phyloP scores from a whole-genome alignment of 306 rosid species.

The Glycine soja region DNA sequence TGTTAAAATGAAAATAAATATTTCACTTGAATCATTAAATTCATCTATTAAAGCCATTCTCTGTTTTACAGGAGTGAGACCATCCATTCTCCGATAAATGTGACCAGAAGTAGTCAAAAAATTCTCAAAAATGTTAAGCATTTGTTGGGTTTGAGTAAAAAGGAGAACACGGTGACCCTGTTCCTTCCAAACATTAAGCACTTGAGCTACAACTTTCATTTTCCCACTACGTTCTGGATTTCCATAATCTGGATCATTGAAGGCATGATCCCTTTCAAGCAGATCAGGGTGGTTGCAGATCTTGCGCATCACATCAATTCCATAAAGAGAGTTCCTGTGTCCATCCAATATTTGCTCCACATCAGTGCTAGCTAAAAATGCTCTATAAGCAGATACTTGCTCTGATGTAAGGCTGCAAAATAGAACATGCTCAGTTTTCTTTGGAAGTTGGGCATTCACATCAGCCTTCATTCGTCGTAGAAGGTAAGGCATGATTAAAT shows the following conservation, averaged over 20 bases:
- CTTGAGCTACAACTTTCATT: constrained; percentile 94
- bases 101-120: constrained; percentile 67
- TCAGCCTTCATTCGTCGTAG: constrained; percentile 98
- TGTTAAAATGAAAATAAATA: constrained; percentile 88
- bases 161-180: constrained; percentile 98
- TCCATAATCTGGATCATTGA: constrained; percentile 85
- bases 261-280: constrained; percentile 94
- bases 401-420: constrained; percentile 92
- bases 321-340: constrained; percentile 81
- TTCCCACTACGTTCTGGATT: constrained; percentile 95
- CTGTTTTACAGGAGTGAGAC: constrained; percentile 85
- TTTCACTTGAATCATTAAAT: constrained; percentile 78
- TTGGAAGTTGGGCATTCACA: constrained; percentile 92
- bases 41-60: constrained; percentile 99
- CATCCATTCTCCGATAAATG: constrained; percentile 91
- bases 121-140: constrained; percentile 90
- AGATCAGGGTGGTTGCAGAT: constrained; percentile 99
- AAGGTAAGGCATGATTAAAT: constrained; percentile 96
- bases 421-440: constrained; percentile 96
- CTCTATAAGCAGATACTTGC: constrained; percentile 90
- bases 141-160: constrained; percentile 90
- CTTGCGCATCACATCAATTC: constrained; percentile 97
- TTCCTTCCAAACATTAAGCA: constrained; percentile 95
- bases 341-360: constrained; percentile 95
- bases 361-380: constrained; percentile 97